Base-by-base conservation (phyloP, 2,329 filamentous ascomycete genomes). In the Madurella mycetomatis region DNA sequence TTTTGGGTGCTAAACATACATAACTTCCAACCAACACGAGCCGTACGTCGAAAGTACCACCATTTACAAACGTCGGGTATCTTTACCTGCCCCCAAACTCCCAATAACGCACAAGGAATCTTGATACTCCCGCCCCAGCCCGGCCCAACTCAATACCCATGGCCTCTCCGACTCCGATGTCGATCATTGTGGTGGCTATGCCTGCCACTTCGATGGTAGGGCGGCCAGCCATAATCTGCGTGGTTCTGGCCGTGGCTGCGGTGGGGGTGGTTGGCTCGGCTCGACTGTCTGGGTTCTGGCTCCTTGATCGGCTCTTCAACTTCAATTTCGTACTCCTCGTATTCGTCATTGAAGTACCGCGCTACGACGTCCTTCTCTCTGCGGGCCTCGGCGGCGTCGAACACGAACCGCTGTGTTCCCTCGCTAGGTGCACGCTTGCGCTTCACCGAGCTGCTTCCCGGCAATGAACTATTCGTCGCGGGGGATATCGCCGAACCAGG, bases 341-440 rank as follows among this genome's bases (percentile, higher is more conserved):
- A 90, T 65, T 90, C 86, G 42, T 87, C 81, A 41, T 81, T 82
- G 66, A 87, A 90, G 68, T 86, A 91, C 47, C 80, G 76, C 4
- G 79, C 78, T 1, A 92, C 86, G 12, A 80, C 77, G 12, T 79
- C 78, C 62, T 83, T 82, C 71, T 99, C 94, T 15, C 78, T 77
- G 45, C 81, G 79, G 1, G 91, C 91, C 47, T 86, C 81, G 51
- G 87, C 85, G 0, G 86, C 83, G 60, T 96, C 88, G 47, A 97
- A 85, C 71, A 96, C 90, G 69, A 96, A 97, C 7, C 94, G 83
- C 60, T 95, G 84, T 0, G 92, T 95, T 7, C 88, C 88, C 18
- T 90, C 86, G 69, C 71, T 50, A 66, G 76, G 62, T 70, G 75
- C 58, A 65, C 72, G 56, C 69, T 73, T 55, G 69, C 78, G 47